Evolutionary conservation across 2,329 filamentous ascomycete species (phyloP), one percentile per base, ranked within the genome.

Genomic region (Tolypocladium capitatum): DNA sequence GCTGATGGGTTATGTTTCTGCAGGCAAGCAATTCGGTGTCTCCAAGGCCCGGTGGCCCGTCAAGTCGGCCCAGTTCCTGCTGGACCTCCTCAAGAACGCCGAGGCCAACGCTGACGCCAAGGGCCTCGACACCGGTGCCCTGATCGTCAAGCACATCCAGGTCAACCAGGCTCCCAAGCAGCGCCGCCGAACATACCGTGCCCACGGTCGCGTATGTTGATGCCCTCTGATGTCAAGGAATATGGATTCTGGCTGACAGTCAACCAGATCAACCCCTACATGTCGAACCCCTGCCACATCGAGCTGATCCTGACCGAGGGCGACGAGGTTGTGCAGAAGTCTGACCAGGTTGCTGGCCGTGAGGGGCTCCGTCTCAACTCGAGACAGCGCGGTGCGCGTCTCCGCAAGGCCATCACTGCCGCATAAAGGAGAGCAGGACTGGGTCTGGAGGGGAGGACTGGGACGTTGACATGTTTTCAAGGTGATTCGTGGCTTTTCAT

Each of bases 161-260:
- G 92, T 98, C 81, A 98, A 98, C 87, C 92, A 98, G 81, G 94
- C 92, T 63, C 92, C 92, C 67, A 97, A 97, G 85, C 91, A 97
- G 81, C 84, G 92, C 71, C 83, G 92, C 77, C 85, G 92, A 73
- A 98, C 92, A 69, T 98, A 98, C 86, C 90, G 92, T 83, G 94
- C 94, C 58, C 92, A 98, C 82, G 92, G 92, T 83, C 89, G 92
- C 80, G 91, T 96, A 94, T 66, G 90, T 88, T 63, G 35, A 50
- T 31, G 34, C 45, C 46, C 46, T 27, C 44, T 18, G 34, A 21
- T 21, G 27, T 11, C 38, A 28, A 30, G 40, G 9, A 4, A 11
- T 21, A 38, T n/a, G 5, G 21, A 13, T 9, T 20, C 30, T 32
- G 24, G 20, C 44, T 43, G 24, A 46, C 47, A 8, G 13, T 41